Base-by-base conservation (phyloP, 2,329 filamentous ascomycete species). In the Pyrenophora graminea region DNA sequence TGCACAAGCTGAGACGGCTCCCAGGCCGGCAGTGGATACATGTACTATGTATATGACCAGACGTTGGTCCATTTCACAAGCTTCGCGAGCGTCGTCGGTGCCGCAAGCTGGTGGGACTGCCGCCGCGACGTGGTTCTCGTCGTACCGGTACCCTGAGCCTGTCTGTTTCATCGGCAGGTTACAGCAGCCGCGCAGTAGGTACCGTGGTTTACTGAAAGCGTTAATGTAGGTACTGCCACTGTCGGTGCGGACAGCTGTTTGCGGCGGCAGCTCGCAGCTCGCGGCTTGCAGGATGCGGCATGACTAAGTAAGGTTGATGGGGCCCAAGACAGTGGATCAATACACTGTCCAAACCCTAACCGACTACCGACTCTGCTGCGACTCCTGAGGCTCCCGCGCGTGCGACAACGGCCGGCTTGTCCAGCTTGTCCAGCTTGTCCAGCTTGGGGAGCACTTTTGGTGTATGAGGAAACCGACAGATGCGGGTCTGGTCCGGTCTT, bases 321-420 rank as follows among this genome's bases (percentile, higher is more conserved):
- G 27, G 23, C 49, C 53, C 56, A 58, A 51, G 50, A 25, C 53
- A 15, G 44, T 39, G 43, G 47, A 51, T 45, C 45, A 50, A 41
- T 32, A 48, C 21, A 48, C 37, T 43, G 25, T 44, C 46, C 30
- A 47, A 27, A 36, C 43, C 9, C 9, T 30, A 30, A 7, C 23
- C 7, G 15, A 15, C 15, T 15, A 15, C 15, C 15, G 15, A 25
- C 23, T 7, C 23, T 6, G 23, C 23, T 25, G 23, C 27, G 12
- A 10, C 27, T 30, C 27, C 27, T 30, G 27, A 30, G 27, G 27
- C 27, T 30, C 27, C 21, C 17, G 39, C 41, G 37, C 41, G 55
- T 53, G 53, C 44, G 37, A 50, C 49, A 15, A 43, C 39, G 51
- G 55, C 34, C 40, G 25, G 34, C 34, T 10, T 15, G 39, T 41